These are phyloP conservation scores for Cardamine resedifolia DNA, from an alignment of 345 rosid species.

Conservation along the genomic window DNA sequence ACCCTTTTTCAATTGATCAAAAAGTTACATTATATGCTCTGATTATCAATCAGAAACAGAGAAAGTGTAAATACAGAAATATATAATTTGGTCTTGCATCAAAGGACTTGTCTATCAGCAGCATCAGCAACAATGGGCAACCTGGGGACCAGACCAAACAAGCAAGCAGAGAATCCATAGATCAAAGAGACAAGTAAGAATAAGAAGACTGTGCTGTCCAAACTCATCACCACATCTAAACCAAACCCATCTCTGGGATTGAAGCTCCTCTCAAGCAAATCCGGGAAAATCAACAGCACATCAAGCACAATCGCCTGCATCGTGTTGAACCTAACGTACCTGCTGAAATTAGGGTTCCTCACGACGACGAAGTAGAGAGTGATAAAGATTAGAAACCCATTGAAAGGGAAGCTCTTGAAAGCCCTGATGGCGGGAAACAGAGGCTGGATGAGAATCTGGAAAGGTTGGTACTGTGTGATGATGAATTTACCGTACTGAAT, in stretches of 20 bases:
- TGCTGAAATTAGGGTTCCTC: constrained; percentile 78
- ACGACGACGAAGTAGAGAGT: constrained; percentile 89
- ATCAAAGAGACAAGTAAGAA: constrained; percentile 82
- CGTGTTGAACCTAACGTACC: constrained; percentile 95
- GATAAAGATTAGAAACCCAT: constrained; percentile 73
- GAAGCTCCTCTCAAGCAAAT: constrained; percentile 85
- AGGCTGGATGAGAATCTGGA: constrained; percentile 71
- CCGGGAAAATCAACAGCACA: constrained; percentile 84
- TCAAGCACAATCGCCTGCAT: constrained; percentile 97
- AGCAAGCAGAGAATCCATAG: constrained; percentile 81
- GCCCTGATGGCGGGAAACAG: constrained; percentile 74
- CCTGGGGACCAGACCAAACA: constrained; percentile 84
- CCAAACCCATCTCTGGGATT: constrained; percentile 77
- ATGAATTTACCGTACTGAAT: constrained; percentile 87
- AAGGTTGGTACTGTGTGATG: constrained; percentile 62
- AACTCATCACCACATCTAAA: constrained; percentile 84
- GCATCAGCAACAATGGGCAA: constrained; percentile 98
- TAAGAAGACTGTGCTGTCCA: constrained; percentile 92
- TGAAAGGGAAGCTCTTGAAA: constrained; percentile 85
- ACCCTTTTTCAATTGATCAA: constrained; percentile 16
- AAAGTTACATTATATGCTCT: constrained; percentile 22
- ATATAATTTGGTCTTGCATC: constrained; percentile 29
- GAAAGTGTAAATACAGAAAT: constrained; percentile 20
- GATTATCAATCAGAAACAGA: constrained; percentile 25
- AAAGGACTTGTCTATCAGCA: constrained; percentile 94